Evolutionary conservation across 768 basidiomycete species (phyloP).

Genomic region (Lactarius deliciosus): DNA sequence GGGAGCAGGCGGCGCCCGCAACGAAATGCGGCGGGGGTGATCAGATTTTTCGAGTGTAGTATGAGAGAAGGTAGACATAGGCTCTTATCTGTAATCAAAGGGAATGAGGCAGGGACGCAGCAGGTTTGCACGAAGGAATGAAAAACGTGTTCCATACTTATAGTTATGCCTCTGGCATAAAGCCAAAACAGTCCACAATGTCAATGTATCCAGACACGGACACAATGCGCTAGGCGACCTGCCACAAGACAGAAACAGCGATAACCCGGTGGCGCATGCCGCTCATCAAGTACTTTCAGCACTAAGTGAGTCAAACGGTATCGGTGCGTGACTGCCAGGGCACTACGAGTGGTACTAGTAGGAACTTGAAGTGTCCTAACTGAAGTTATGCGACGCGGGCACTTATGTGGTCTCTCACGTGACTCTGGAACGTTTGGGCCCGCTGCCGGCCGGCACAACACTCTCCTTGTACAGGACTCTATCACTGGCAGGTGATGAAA

Average conservation of each 20-base stretch:
- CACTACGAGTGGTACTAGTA: too few species aligned
- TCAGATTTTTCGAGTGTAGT: background rate
- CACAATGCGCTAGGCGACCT: background rate
- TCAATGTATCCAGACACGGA: background rate
- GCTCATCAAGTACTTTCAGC: background rate
- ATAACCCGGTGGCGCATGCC: background rate
- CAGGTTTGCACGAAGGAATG: background rate
- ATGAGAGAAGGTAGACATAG: constrained; percentile 1
- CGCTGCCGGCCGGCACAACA: too few species aligned
- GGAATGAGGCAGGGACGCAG: background rate
- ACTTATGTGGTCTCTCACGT: too few species aligned
- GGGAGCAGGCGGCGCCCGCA: constrained; percentile 21
- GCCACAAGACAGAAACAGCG: constrained; percentile 1
- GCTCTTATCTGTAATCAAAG: background rate
- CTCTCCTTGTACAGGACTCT: too few species aligned
- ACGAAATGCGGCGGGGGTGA: constrained; percentile 12
- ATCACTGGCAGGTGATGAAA: too few species aligned
- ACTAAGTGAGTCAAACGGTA: background rate
- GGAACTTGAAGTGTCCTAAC: too few species aligned
- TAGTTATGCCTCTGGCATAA: background rate
- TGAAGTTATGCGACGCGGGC: too few species aligned
- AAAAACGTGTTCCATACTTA: constrained; percentile 13
- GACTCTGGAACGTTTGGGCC: too few species aligned
- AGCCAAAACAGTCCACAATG: background rate
- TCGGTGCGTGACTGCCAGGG: background rate